Percentiles rank a stretch among this genome's conserved stretches.
phyloP scores from a whole-genome alignment of 139 green algal species.

The Picochlorum sp. region DNA sequence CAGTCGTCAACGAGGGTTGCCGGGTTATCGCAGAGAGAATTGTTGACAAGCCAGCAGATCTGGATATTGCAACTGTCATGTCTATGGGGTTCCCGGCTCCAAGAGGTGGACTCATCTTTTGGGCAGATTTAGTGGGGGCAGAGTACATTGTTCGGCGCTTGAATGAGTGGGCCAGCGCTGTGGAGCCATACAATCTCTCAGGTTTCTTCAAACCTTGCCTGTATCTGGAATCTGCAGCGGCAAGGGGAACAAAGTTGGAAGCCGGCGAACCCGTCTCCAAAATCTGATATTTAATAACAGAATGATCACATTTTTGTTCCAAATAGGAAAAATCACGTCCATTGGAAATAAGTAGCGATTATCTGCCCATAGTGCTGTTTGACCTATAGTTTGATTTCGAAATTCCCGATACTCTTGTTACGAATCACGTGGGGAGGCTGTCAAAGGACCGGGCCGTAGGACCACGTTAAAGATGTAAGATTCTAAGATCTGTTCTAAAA shows the following conservation, averaged over 20 bases:
- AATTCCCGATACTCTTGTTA: too few species aligned
- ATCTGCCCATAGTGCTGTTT: too few species aligned
- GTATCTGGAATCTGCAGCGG: conserved; percentile 55
- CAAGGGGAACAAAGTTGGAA: conserved; percentile 34
- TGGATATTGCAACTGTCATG: conserved; percentile 94
- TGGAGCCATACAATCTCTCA: conserved; percentile 15
- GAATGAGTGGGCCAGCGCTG: conserved; percentile 20
- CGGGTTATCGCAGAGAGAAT: conserved; percentile 67
- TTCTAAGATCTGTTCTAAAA: too few species aligned
- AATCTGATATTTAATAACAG: too few species aligned
- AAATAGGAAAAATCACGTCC: too few species aligned
- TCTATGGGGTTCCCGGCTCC: conserved; percentile 94
- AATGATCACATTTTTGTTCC: too few species aligned
- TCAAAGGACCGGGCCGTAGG: too few species aligned
- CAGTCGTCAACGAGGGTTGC: conserved; percentile 83
- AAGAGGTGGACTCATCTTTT: conserved; percentile 78
- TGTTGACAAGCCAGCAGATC: conserved; percentile 89
- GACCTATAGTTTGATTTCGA: too few species aligned
- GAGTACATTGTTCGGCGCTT: conserved; percentile 20
- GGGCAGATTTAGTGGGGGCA: conserved; percentile 73
- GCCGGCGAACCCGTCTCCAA: too few species aligned
- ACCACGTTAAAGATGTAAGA: too few species aligned
- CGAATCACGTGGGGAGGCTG: too few species aligned
- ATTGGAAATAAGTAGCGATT: too few species aligned
- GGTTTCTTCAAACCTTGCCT: conserved; percentile 83